A percentile compares a stretch with the other conserved stretches of the same genome.
Conservation (phyloP, 257 asterid species). For the Penstemon eatonii region DNA sequence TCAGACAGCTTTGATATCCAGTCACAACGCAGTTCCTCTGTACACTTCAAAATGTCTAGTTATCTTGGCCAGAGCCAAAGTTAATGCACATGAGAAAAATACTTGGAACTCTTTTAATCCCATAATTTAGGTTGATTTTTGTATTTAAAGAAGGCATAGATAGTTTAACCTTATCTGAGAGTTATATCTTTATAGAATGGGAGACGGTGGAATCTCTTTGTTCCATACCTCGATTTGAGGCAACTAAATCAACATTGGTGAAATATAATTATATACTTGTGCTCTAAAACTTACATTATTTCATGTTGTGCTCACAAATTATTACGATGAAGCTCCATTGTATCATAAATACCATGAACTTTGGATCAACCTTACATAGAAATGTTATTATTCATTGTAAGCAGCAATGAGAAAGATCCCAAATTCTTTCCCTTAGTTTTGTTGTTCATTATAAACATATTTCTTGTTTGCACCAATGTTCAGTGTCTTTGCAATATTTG, state of each 20-base stretch:
- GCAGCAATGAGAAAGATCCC: background rate
- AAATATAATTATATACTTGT: too few relatives aligned
- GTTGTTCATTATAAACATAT: background rate
- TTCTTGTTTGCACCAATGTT: background rate
- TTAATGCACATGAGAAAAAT: background rate
- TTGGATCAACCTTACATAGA: too few relatives aligned
- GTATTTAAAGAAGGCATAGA: background rate
- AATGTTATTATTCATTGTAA: too few relatives aligned
- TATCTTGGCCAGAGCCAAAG: background rate
- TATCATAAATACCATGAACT: too few relatives aligned
- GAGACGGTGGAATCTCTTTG: too few relatives aligned
- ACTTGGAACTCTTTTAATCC: background rate
- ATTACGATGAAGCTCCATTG: too few relatives aligned
- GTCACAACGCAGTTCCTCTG: background rate
- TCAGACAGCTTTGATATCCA: too few relatives aligned
- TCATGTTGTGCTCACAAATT: too few relatives aligned
- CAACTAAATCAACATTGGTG: too few relatives aligned
- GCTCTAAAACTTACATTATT: too few relatives aligned
- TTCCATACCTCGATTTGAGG: too few relatives aligned
- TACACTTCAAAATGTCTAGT: background rate
- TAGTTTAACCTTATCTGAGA: background rate
- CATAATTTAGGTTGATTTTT: background rate
- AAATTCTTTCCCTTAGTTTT: background rate
- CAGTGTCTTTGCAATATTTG: background rate
- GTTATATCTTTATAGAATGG: too few relatives aligned